These are phyloP conservation scores for Fusarium palustre DNA, from an alignment of 2,329 filamentous ascomycete species.

Conservation along the genomic window DNA sequence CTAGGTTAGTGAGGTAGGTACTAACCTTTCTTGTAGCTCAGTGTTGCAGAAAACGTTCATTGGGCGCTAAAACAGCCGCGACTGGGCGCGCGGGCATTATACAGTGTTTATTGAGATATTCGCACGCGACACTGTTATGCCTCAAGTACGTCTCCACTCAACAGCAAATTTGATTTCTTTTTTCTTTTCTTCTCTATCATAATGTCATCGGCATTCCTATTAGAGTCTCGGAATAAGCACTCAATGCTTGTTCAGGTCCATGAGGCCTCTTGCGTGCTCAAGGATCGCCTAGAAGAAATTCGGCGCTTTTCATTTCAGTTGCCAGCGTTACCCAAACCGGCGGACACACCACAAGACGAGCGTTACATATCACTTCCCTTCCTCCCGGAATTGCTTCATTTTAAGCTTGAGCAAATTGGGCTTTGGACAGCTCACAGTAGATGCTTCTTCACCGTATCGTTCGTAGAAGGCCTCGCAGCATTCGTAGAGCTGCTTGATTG, in stretches of 20 bases:
- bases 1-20: too few species aligned
- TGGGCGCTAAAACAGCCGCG: conserved; percentile 32
- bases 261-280: conserved; percentile 93
- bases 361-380: conserved; percentile 60
- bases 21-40: too few species aligned
- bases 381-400: conserved; percentile 75
- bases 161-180: conserved; percentile 45
- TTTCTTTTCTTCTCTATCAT: conserved; percentile 61
- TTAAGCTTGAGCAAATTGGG: conserved; percentile 83
- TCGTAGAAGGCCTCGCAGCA: conserved; percentile 93
- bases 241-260: conserved; percentile 94
- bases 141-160: conserved; percentile 44
- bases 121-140: conserved; percentile 39
- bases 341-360: conserved; percentile 58
- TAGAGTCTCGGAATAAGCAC: conserved; percentile 99
- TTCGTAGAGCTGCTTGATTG: conserved; percentile 89
- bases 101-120: conserved; percentile 16
- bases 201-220: conserved; percentile 92
- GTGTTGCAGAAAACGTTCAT: background rate
- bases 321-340: conserved; percentile 65
- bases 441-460: conserved; percentile 79
- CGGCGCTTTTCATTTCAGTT: conserved; percentile 79
- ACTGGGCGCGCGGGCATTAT: conserved; percentile 6
- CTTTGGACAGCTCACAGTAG: conserved; percentile 87
- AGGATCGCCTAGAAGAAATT: conserved; percentile 90